Base-by-base conservation (phyloP, 495 filamentous ascomycete genomes). In the Friedmanniomyces endolithicus region DNA sequence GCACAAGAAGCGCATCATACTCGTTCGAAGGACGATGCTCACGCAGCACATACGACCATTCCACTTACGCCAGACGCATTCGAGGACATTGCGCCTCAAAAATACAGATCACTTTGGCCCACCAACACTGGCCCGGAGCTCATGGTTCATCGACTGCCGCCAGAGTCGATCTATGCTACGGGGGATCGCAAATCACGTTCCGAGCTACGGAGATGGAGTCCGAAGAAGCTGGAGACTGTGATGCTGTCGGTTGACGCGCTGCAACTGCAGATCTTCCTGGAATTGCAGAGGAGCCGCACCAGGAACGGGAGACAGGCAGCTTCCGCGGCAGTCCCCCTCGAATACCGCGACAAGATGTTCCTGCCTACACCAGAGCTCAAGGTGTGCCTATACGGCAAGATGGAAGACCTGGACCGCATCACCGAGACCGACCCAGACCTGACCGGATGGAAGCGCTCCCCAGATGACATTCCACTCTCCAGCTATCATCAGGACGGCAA, bases 141-240 rank as follows among this genome's bases (percentile, higher is more conserved):
- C 20, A 39, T 54, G 27, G 25, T 48, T 2, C 33, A 57, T 33
- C 20, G 63, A 51, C 48, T 69, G 11, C 55, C 67, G 17, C 68
- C 67, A 11, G 55, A 70, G 39, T 68, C 65, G 1, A 53, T 70
- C 29, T 70, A 64, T 53, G 63, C 68, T 37, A 27, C 48, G 2
- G 57, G 63, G 23, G 17, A 54, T 16, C 19, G 50, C 6, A 59
- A 61, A 4, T n/a, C 17, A 27, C 58, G 55, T 34, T 60, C 62
- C 0, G 34, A 60, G 11, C 11, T 46, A 6, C 54, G 47, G 20
- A 24, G 55, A 31, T 63, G 59, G 20, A 58, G 51, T 1, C 55
- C 61, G 51, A 68, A 69, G 53, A 70, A 70, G 55, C 14, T 67
- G 37, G 45, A 43, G 23, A 55, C 55, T 11, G 52, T 62, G 2